A percentile compares a stretch with the other conserved stretches of the same genome.
Conservation (phyloP, 2,329 filamentous ascomycete genomes). For the Fragosphaeria purpurea region DNA sequence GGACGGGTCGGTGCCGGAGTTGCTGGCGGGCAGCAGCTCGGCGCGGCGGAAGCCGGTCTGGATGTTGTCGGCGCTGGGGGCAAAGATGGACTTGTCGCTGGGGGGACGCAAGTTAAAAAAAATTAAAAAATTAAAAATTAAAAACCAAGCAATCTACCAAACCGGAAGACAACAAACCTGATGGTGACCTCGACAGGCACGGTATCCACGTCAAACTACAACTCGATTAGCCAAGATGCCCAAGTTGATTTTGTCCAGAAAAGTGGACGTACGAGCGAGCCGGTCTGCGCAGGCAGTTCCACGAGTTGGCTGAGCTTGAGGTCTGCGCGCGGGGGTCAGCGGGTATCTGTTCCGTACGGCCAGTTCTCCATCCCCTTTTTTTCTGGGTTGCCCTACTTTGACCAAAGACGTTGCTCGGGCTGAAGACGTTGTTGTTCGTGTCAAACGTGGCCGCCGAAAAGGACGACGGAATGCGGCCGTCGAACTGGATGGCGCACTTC, state of each 20-base stretch:
- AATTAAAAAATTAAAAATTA: too few relatives aligned
- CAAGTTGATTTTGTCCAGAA: too few relatives aligned
- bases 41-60: conserved; percentile 53
- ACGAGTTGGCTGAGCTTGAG: conserved; percentile 42
- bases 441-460: conserved; percentile 32
- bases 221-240: too few relatives aligned
- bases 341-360: too few relatives aligned
- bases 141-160: neutral
- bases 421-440: conserved; percentile 32
- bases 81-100: conserved; percentile 48
- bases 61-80: conserved; percentile 33
- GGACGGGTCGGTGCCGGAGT: conserved; percentile 40
- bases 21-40: conserved; percentile 42
- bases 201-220: conserved; percentile 34
- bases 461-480: conserved; percentile 33
- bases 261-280: conserved; percentile 26
- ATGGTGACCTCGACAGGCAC: conserved; percentile 45
- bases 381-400: conserved; percentile 20
- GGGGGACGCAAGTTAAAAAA: neutral
- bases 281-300: conserved; percentile 30
- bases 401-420: conserved; percentile 42
- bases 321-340: conserved; percentile 17
- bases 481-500: conserved; percentile 31
- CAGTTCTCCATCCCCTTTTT: too few relatives aligned
- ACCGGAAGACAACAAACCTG: conserved; percentile 18